Base-by-base conservation (phyloP, 1,284 basidiomycete genomes). In the Cryptococcus jaspeensis region DNA sequence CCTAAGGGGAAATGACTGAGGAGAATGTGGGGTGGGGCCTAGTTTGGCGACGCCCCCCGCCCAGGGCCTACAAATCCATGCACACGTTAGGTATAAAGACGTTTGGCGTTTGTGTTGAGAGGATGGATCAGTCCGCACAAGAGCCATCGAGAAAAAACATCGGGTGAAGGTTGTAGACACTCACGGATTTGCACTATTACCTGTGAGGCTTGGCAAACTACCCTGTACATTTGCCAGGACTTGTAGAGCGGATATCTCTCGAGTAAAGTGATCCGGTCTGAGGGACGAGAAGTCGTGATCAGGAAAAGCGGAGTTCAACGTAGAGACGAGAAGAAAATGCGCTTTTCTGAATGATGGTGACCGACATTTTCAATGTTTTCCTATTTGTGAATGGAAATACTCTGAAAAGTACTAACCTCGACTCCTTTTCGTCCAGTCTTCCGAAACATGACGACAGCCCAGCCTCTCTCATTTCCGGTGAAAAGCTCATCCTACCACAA, bases 231-330 rank as follows among this genome's bases (percentile, higher is more conserved):
- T 61, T 8, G 60, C 56, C 16, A 75, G 62, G n/a, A 74, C 72
- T 47, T 66, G 67, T 3, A 84, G 20, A 83, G 87, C 75, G 12
- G 87, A 87, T 52, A 81, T 87, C 76, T 89, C 84, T 71, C 92
- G 88, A 51, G 85, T 87, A 76, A 99, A 99, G 67, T 96, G 90
- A 35, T 88, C 87, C 0, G 93, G 90, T 37, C 89, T 86, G 53
- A 97, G 90, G 70, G 91, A 87, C 22, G 90, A 91, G 79, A 99
- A 99, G 73, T 98, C 94, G 79, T 98, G 87, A 82, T 98, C 95
- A 0, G 94, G 94, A 74, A 96, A 99, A 3, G 95, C 94, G 67
- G 92, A 86, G 79, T 99, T 99, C 70, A 99, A 87, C 3, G 93
- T 94, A 15, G 92, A 89, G 67, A 99, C 97, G 72, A 99, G 88